phyloP scores from a whole-genome alignment of 2,329 filamentous ascomycete species.

The Lachnellula cervina region DNA sequence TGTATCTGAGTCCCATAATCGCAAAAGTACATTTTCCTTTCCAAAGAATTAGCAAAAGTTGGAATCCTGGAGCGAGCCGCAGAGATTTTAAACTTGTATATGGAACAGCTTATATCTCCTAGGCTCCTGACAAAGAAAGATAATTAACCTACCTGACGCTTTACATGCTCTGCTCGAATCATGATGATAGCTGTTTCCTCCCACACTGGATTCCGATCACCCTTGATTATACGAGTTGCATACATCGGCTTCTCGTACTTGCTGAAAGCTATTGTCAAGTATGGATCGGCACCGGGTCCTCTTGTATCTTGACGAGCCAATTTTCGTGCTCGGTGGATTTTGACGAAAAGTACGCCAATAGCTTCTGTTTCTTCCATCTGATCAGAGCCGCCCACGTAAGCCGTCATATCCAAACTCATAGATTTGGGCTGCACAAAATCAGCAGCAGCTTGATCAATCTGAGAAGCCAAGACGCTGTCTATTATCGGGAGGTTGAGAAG shows the following conservation, averaged over 20 bases:
- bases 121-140: too few relatives aligned
- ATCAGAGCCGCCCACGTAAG: conserved; percentile 17
- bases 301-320: conserved; percentile 15
- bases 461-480: conserved; percentile 14
- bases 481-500: conserved; percentile 18
- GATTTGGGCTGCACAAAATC: conserved; percentile 20
- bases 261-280: conserved; percentile 19
- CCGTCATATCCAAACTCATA: conserved; percentile 19
- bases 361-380: conserved; percentile 17
- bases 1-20: conserved; percentile 19
- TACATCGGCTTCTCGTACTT: conserved; percentile 23
- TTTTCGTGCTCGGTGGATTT: conserved; percentile 17
- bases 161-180: conserved; percentile 19
- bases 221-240: conserved; percentile 21
- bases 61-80: too few relatives aligned
- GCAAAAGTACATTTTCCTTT: conserved; percentile 14
- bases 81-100: too few relatives aligned
- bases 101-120: too few relatives aligned
- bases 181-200: conserved; percentile 21
- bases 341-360: conserved; percentile 17
- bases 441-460: conserved; percentile 13
- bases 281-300: conserved; percentile 18
- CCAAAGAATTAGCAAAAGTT: too few relatives aligned
- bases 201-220: conserved; percentile 20
- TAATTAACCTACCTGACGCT: conserved; percentile 3